Evolutionary conservation across 2,329 filamentous ascomycete species (phyloP).

Genomic region (Claviceps citrina): DNA sequence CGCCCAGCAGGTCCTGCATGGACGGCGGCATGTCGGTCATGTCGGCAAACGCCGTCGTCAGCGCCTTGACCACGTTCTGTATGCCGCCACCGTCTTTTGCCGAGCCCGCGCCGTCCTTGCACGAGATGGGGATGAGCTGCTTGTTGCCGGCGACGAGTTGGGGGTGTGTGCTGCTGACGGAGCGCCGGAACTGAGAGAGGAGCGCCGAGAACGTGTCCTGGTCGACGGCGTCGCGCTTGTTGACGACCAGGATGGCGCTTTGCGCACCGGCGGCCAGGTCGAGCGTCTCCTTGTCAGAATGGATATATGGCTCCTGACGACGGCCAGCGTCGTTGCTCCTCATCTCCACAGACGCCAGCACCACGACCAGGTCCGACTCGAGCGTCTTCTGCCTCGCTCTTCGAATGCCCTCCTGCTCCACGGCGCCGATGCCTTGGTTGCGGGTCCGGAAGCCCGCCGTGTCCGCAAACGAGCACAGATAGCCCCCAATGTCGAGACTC

Average conservation of each 20-base stretch:
- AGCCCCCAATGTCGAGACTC: slow-evolving; percentile 75
- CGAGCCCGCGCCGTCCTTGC: slow-evolving; percentile 38
- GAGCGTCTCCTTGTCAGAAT: slow-evolving; percentile 40
- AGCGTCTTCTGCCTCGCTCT: slow-evolving; percentile 67
- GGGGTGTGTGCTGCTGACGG: slow-evolving; percentile 9
- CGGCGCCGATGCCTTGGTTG: slow-evolving; percentile 40
- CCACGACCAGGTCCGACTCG: slow-evolving; percentile 73
- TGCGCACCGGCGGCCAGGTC: slow-evolving; percentile 33
- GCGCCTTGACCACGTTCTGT: slow-evolving; percentile 47
- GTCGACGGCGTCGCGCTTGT: slow-evolving; percentile 42
- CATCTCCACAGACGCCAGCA: slow-evolving; percentile 59
- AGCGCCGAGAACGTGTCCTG: slow-evolving; percentile 21
- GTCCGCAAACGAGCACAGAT: slow-evolving; percentile 85
- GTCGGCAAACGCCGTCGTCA: slow-evolving; percentile 51
- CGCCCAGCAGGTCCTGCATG: slow-evolving; percentile 72
- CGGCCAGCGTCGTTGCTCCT: slow-evolving; percentile 13
- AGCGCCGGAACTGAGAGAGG: slow-evolving; percentile 23
- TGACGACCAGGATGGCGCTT: slow-evolving; percentile 40
- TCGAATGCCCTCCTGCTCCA: slow-evolving; percentile 83
- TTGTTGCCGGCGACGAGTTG: slow-evolving; percentile 15
- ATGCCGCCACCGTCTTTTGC: slow-evolving; percentile 47
- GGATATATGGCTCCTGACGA: slow-evolving; percentile 23
- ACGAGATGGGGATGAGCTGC: slow-evolving; percentile 52
- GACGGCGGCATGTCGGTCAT: slow-evolving; percentile 59
- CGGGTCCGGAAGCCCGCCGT: slow-evolving; percentile 68